Base-by-base conservation (phyloP, 345 rosid genomes). In the Gossypium longicalyx region DNA sequence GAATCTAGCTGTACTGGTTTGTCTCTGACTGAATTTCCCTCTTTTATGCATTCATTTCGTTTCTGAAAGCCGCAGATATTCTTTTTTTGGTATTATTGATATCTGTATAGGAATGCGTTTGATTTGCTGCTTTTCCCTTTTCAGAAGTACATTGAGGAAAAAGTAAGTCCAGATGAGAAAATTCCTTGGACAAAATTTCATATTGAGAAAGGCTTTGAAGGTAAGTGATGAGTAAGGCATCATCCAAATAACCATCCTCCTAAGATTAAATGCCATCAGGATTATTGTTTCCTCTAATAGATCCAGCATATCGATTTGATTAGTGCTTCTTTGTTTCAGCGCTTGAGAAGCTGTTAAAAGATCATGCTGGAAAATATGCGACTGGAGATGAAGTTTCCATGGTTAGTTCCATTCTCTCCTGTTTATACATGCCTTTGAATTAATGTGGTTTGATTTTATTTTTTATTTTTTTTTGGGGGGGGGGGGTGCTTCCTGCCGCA, bases 351-450 rank as follows among this genome's bases (percentile, higher is more conserved):
- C 85, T 92, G 54, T 80, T 94, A 58, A 85, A 79, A 75, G 87
- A 70, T 67, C 84, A 65, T 48, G 80, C 94, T 72, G 92, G 97
- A 67, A 85, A 78, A 82, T 91, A 87, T 79, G 97, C 97, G 0
- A 89, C 89, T 41, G 98, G 93, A 58, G 90, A 89, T 76, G 89
- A 89, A 77, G 83, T 92, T 85, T 87, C 7, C 77, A 73, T 89
- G 97, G 98, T 88, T 74, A 70, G 80, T 71, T 64, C 51, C 22
- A 23, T 9, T 68, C 12, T 67, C 57, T 48, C 71, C 12, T 67
- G 71, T 48, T 48, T 49, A 15, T 48, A 3, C 6, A 68, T 48
- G 57, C 19, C 38, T 29, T 29, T 29, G 38, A 29, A 29, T 4
- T 29, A 29, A 29, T 29, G 38, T 29, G 38, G 38, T 29, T 29